Evolutionary conservation across 352 stramenopile species (phyloP).

Genomic region (Phytopythium oedochilum): DNA sequence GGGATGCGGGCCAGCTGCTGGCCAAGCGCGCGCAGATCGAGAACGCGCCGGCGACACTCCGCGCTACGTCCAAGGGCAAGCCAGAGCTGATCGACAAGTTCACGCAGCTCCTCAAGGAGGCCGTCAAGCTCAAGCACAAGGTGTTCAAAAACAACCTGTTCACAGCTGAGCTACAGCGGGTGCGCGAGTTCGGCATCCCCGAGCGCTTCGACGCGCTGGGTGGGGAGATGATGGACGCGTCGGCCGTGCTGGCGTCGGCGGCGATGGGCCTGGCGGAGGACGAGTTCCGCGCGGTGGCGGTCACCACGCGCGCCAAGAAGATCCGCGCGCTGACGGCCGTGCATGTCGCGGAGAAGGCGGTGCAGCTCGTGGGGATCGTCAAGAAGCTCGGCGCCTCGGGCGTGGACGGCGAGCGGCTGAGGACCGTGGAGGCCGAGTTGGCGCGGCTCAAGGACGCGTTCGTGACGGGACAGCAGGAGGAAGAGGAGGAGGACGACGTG

Average conservation of each 20-base stretch:
- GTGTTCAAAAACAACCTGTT: slow-evolving; percentile 81
- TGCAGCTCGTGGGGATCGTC: slow-evolving; percentile 77
- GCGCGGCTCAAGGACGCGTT: slow-evolving; percentile 55
- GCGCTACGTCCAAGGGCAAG: slow-evolving; percentile 67
- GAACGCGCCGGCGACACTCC: slow-evolving; percentile 63
- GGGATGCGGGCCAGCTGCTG: slow-evolving; percentile 67
- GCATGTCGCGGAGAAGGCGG: slow-evolving; percentile 68
- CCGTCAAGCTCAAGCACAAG: slow-evolving; percentile 87
- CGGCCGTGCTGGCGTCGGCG: slow-evolving; percentile 49
- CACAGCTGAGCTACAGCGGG: slow-evolving; percentile 37
- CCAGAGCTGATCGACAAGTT: slow-evolving; percentile 84
- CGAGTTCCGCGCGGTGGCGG: slow-evolving; percentile 64
- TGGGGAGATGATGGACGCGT: slow-evolving; percentile 55
- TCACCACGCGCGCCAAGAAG: slow-evolving; percentile 70
- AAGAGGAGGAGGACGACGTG: slow-evolving; percentile 85
- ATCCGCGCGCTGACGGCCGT: slow-evolving; percentile 65
- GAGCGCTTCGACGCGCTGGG: slow-evolving; percentile 75
- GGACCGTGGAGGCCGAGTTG: slow-evolving; percentile 32
- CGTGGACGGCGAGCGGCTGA: slow-evolving; percentile 44
- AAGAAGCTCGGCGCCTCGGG: slow-evolving; percentile 74
- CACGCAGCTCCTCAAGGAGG: slow-evolving; percentile 80
- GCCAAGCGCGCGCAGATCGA: slow-evolving; percentile 69
- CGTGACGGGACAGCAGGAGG: slow-evolving; percentile 56
- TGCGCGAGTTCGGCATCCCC: slow-evolving; percentile 54
- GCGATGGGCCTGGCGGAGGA: slow-evolving; percentile 77